Percentiles rank a stretch among this genome's conserved stretches.
These are phyloP conservation scores for Annulohypoxylon truncatum DNA, from an alignment of 2,329 filamentous ascomycete genomes.

Conservation along the genomic window DNA sequence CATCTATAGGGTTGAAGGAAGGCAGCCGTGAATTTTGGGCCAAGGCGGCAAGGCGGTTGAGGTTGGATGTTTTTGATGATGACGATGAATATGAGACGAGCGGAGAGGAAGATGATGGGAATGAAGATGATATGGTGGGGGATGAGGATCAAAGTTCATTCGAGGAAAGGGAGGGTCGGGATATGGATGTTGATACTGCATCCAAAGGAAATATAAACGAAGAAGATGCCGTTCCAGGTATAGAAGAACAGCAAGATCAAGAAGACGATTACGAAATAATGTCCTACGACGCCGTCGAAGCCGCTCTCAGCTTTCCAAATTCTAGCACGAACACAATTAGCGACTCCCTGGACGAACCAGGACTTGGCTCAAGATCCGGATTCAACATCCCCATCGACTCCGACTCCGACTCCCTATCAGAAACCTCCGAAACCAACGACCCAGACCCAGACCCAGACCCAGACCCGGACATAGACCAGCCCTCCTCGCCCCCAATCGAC, in stretches of 20 bases:
- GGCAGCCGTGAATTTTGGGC: slow-evolving; percentile 60
- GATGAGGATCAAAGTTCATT: neutral
- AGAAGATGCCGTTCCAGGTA: slow-evolving; percentile 3
- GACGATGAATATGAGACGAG: slow-evolving; percentile 40
- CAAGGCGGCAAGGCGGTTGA: slow-evolving; percentile 60
- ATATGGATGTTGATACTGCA: slow-evolving; percentile 47
- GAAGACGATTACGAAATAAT: slow-evolving; percentile 47
- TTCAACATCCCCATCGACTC: slow-evolving; percentile 15
- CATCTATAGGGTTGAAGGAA: slow-evolving; percentile 58
- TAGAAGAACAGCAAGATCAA: slow-evolving; percentile 11
- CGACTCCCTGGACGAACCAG: neutral
- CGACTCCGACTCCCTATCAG: slow-evolving; percentile 47
- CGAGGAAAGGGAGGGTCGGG: slow-evolving; percentile 41
- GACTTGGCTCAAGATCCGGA: slow-evolving; percentile 7
- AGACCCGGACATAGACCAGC: neutral
- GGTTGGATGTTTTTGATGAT: slow-evolving; percentile 61
- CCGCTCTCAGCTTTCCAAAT: slow-evolving; percentile 48
- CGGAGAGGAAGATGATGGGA: neutral
- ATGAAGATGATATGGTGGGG: slow-evolving; percentile 50
- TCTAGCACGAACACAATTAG: neutral
- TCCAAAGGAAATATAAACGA: neutral
- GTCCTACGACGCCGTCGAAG: slow-evolving; percentile 59
- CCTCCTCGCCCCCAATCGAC: slow-evolving; percentile 17
- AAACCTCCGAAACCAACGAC: slow-evolving; percentile 25
- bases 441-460: neutral